phyloP scores from a whole-genome alignment of 257 asterid genomes.

The Phtheirospermum japonicum region DNA sequence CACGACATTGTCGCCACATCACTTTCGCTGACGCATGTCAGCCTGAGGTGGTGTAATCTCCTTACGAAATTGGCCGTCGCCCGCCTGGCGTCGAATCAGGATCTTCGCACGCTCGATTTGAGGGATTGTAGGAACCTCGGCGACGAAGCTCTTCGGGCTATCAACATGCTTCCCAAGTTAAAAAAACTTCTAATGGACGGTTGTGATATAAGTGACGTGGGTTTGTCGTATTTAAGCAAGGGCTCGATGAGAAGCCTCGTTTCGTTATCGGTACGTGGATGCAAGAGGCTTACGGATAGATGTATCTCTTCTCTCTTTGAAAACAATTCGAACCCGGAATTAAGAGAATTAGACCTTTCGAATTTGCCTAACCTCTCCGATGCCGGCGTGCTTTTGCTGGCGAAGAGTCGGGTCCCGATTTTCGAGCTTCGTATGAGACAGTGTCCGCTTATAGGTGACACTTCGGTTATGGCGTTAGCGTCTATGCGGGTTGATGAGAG shows the following conservation, averaged over 20 bases:
- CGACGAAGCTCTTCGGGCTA: constrained; percentile 73
- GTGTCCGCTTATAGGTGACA: constrained; percentile 84
- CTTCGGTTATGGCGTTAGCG: constrained; percentile 78
- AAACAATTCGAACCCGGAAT: constrained; percentile 44
- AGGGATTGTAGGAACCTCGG: constrained; percentile 82
- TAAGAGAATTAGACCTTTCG: constrained; percentile 77
- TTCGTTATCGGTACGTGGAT: constrained; percentile 79
- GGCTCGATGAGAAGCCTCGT: constrained; percentile 52
- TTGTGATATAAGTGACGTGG: constrained; percentile 77
- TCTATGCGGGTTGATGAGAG: constrained; percentile 70
- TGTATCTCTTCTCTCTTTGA: constrained; percentile 64
- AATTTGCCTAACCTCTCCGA: constrained; percentile 78
- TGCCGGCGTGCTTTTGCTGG: constrained; percentile 61
- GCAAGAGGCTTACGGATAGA: constrained; percentile 83
- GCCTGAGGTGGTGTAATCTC: constrained; percentile 89
- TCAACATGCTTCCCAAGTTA: constrained; percentile 61
- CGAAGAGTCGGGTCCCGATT: constrained; percentile 59
- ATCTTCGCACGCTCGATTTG: constrained; percentile 63
- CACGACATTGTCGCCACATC: constrained; percentile 88
- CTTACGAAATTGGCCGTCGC: constrained; percentile 70
- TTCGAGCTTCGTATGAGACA: constrained; percentile 84
- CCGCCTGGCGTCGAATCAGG: constrained; percentile 62
- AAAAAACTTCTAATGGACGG: constrained; percentile 73
- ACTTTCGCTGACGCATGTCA: constrained; percentile 68
- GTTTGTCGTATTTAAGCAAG: constrained; percentile 64